A percentile compares a stretch with the other conserved stretches of the same genome.
Conservation (phyloP, 768 basidiomycete genomes). For the Boletellus ananiceps region DNA sequence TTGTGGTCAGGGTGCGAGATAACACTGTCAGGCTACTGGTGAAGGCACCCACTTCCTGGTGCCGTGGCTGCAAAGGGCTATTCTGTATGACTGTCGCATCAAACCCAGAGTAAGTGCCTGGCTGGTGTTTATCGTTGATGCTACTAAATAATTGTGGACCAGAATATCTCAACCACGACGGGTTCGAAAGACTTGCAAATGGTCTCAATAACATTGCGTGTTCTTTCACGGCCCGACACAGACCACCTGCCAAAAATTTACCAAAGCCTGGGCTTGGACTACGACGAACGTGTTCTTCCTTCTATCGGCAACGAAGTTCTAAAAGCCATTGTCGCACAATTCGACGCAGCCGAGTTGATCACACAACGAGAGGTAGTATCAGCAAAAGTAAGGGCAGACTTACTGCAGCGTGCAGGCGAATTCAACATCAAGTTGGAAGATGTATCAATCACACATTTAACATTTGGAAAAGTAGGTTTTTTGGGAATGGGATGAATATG, state of each 20-base stretch:
- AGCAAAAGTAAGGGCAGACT: constrained; percentile 85
- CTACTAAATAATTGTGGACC: constrained; percentile 3
- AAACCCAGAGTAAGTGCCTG: constrained; percentile 75
- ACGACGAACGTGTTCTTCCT: constrained; percentile 95
- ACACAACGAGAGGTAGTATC: constrained; percentile 98
- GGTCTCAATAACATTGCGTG: constrained; percentile 95
- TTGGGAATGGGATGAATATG: neutral
- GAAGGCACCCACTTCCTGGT: constrained; percentile 97
- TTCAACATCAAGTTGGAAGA: constrained; percentile 96
- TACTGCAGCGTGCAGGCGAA: constrained; percentile 90
- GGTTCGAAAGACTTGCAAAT: constrained; percentile 99
- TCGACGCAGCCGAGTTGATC: constrained; percentile 94
- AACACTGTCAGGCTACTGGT: constrained; percentile 59
- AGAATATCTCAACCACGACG: constrained; percentile 99
- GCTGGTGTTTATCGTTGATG: neutral
- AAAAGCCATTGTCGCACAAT: constrained; percentile 97
- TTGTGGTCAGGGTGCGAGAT: neutral
- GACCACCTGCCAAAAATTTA: constrained; percentile 89
- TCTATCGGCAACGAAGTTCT: constrained; percentile 98
- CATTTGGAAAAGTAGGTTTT: constrained; percentile 71
- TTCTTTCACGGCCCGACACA: constrained; percentile 90
- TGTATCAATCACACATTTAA: constrained; percentile 91
- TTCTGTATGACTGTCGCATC: constrained; percentile 95
- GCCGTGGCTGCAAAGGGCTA: constrained; percentile 94
- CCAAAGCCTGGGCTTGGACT: constrained; percentile 90